These are phyloP conservation scores for Pyrrhoderma noxium DNA, from an alignment of 1,284 basidiomycete species.

Conservation along the genomic window DNA sequence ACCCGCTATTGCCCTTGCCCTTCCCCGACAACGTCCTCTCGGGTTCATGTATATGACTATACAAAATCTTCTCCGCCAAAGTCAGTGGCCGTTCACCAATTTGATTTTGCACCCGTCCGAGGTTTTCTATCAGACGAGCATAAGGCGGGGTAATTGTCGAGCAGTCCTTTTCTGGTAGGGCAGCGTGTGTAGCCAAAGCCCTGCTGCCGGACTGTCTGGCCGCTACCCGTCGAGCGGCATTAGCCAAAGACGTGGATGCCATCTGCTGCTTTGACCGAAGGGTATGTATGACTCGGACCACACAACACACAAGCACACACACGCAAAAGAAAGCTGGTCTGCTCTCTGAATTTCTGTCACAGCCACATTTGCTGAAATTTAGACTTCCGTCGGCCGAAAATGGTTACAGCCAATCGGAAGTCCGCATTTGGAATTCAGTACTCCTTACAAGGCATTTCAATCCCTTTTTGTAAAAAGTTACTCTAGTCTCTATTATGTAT, in stretches of 20 bases:
- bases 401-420: too few species aligned
- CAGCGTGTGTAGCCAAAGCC: conserved; percentile 48
- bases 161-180: conserved; percentile 56
- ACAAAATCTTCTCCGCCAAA: conserved; percentile 96
- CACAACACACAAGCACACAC: too few species aligned
- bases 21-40: conserved; percentile 63
- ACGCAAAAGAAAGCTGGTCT: conserved; percentile 77
- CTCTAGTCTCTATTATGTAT: too few species aligned
- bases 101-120: conserved; percentile 64
- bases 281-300: too few species aligned
- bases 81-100: conserved; percentile 74
- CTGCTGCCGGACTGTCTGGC: conserved; percentile 18
- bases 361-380: conserved; percentile 27
- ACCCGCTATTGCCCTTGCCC: conserved; percentile 28
- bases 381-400: too few species aligned
- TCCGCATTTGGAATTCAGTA: too few species aligned
- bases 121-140: conserved; percentile 64
- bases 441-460: too few species aligned
- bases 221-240: conserved; percentile 9
- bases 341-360: conserved; percentile 64
- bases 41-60: conserved; percentile 86
- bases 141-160: conserved; percentile 89
- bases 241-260: conserved; percentile 10
- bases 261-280: too few species aligned
- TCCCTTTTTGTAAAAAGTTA: too few species aligned